Evolutionary conservation across 2,329 filamentous ascomycete genomes (phyloP), one percentile per base, ranked within the genome.

Genomic region (Trichoderma citrinoviride): DNA sequence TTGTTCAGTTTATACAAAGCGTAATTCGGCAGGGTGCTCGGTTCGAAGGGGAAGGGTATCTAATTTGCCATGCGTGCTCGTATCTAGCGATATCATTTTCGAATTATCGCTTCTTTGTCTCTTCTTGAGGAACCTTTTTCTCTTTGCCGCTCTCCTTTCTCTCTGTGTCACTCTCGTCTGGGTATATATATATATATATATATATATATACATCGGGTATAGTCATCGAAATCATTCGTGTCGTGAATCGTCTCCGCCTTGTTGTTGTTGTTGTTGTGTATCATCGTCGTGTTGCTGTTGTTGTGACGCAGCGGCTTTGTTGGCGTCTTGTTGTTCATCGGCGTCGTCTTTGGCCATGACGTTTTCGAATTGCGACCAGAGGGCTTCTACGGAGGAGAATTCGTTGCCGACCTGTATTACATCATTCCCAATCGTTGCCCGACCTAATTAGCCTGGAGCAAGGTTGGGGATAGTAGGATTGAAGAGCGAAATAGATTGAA

Each of bases 331-430:
- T 44, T 72, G 70, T 12, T 69, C 72, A 14, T 68, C 73, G 2
- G 73, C 76, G 17, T 70, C 80, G 64, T 90, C 85, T 72, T 90
- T 91, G 8, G 87, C 91, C 93, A 97, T 98, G 71, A 98, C 93
- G 70, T 89, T 91, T 79, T 99, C 95, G 74, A 99, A 98, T 73
- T 96, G 92, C 44, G 91, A 96, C 95, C 95, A 99, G 17, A 99
- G 84, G 33, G 92, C 93, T 77, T 99, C 95, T 49, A 99, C 95
- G 4, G 92, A 93, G n/a, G 91, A 89, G 78, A 99, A 97, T 74
- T 99, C 95, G 77, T 97, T 97, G 43, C 95, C 95, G 60, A 99
- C 89, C 88, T 92, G 62, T 37, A 10, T 60, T 33, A 56, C 15
- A 14, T 19, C 3, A 25, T 46, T 8, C n/a, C n/a, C n/a, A n/a